A percentile compares a stretch with the other conserved stretches of the same genome.
Evolutionary conservation across 164 flowering plant species (phyloP).

Genomic region (Echeveria elegans): DNA sequence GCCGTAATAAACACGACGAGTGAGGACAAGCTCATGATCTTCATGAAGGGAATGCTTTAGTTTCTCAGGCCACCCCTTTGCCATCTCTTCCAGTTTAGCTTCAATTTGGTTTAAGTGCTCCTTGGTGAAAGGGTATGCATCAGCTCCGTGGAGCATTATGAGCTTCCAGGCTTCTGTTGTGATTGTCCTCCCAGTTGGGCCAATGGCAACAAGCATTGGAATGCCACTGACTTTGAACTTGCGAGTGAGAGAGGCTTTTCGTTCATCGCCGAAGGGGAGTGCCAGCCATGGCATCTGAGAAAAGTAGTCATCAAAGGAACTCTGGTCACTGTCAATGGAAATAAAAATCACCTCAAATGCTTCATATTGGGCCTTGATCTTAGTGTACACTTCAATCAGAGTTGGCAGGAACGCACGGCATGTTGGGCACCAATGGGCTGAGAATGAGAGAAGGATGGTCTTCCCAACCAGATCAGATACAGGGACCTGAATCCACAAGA

Average conservation of each 20-base stretch:
- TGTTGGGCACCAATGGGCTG: conserved; percentile 70
- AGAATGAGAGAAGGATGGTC: conserved; percentile 52
- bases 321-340: conserved; percentile 46
- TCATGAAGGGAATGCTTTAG: conserved; percentile 35
- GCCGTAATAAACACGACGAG: conserved; percentile 18
- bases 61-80: conserved; percentile 70
- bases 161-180: conserved; percentile 37
- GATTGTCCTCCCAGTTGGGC: conserved; percentile 50
- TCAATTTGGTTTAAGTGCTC: conserved; percentile 45
- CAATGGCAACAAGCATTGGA: conserved; percentile 51
- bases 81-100: conserved; percentile 31
- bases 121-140: conserved; percentile 67
- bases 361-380: conserved; percentile 45
- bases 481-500: conserved; percentile 20
- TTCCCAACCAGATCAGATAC: conserved; percentile 64
- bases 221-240: conserved; percentile 46
- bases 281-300: conserved; percentile 72
- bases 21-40: conserved; percentile 45
- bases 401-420: conserved; percentile 57
- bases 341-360: conserved; percentile 58
- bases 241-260: conserved; percentile 29
- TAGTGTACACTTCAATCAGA: conserved; percentile 44
- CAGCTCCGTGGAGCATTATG: conserved; percentile 35
- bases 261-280: conserved; percentile 51
- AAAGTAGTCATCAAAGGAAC: conserved; percentile 48